Base-by-base conservation (phyloP, 306 rosid species). In the Cercis canadensis region DNA sequence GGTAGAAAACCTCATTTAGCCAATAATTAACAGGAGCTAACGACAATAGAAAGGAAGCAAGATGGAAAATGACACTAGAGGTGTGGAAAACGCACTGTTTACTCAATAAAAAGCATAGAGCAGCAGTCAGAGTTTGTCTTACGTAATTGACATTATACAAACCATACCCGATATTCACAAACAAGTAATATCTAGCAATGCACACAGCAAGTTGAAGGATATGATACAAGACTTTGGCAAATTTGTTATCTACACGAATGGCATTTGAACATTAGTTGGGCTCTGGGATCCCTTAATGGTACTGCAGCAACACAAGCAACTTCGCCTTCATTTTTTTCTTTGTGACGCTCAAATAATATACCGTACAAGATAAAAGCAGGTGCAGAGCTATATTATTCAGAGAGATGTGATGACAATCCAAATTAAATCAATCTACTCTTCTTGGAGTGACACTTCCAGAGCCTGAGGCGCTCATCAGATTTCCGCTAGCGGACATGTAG, bases 401-500 rank as follows among this genome's bases (percentile, higher is more conserved):
- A 67, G 19, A 19, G 29, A 62, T 50, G 60, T 49, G 41, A 19
- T 21, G 61, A 60, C 15, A 44, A 54, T 29, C 69, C 80, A 46
- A 76, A 55, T 47, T 19, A 36, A 65, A 52, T 80, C 65, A 80
- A 62, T 73, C 83, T 69, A 71, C 65, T 84, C 88, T 79, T 79
- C 90, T 87, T 45, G 88, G 80, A 68, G 86, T 45, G 47, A 72
- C 80, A 50, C 81, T 84, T 69, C 83, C 87, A 14, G 95, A 73
- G 81, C 80, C 60, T 5, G 89, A 91, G 21, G 81, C 82, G 81
- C 94, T 83, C 94, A 76, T 84, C 74, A 90, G 57, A 88, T 87
- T 90, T 60, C 99, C 99, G 75, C 75, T 82, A 65, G 87, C 88
- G 46, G 99, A 87, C 97, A 94, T 90, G 81, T 94, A 94, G 77